These are phyloP conservation scores for Arxiozyma slooffiae DNA, from an alignment of 1,139 yeast genomes.

Conservation along the genomic window DNA sequence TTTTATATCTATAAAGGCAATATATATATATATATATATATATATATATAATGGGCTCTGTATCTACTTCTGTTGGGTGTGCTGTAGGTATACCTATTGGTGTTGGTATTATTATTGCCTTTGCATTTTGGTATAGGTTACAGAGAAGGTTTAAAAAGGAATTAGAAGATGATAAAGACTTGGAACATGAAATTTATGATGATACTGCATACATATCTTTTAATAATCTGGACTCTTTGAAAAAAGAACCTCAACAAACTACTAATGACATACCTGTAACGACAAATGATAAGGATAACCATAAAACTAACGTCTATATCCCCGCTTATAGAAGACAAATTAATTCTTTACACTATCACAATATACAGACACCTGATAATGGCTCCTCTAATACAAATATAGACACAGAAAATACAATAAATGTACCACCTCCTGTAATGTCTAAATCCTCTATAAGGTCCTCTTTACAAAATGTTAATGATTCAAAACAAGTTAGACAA, in stretches of 20 bases:
- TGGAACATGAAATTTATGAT: constrained; percentile 27
- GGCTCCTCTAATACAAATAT: not conserved
- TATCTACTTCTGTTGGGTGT: constrained; percentile 39
- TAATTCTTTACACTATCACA: constrained; percentile 15
- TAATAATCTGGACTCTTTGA: constrained; percentile 22
- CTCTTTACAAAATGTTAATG: constrained; percentile 11
- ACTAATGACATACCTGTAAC: not conserved
- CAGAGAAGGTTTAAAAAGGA: constrained; percentile 33
- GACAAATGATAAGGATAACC: constrained; percentile 4
- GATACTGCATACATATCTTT: constrained; percentile 30
- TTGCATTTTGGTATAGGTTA: constrained; percentile 32
- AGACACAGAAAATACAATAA: not conserved
- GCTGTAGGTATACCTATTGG: constrained; percentile 41
- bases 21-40: not conserved
- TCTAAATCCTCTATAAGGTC: constrained; percentile 10
- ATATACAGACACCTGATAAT: constrained; percentile 5
- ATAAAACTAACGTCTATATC: constrained; percentile 23
- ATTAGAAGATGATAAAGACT: constrained; percentile 27
- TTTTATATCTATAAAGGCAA: too few relatives aligned
- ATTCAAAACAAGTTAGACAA: constrained; percentile 15
- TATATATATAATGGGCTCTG: constrained; percentile 6
- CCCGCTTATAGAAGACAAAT: constrained; percentile 34
- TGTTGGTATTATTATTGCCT: constrained; percentile 31
- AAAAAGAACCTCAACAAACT: constrained; percentile 5
- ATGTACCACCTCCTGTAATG: constrained; percentile 6